These are phyloP conservation scores for Penicillium argentinense DNA, from an alignment of 495 filamentous ascomycete genomes.

Conservation along the genomic window DNA sequence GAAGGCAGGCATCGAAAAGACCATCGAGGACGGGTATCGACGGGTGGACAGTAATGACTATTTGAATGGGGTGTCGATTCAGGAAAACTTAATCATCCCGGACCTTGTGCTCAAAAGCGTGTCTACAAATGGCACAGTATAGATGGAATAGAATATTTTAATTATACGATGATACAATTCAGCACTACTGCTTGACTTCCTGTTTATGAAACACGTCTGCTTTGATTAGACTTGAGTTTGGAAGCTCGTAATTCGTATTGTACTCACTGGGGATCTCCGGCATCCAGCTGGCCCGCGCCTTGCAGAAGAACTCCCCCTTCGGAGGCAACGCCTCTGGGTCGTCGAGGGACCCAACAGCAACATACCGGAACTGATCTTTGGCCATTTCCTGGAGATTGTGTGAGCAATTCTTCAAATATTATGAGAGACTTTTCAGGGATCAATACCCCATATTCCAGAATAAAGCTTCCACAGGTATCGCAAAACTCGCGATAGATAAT, in stretches of 20 bases:
- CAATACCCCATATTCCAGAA: slow-evolving; percentile 62
- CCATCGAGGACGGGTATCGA: slow-evolving; percentile 36
- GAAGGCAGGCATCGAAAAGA: slow-evolving; percentile 39
- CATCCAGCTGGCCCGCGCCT: slow-evolving; percentile 59
- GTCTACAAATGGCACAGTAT: neutral
- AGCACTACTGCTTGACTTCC: slow-evolving; percentile 57
- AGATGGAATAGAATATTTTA: too few relatives aligned
- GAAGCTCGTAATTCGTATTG: neutral
- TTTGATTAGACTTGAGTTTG: neutral
- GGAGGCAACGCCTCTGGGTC: slow-evolving; percentile 59
- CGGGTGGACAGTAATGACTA: slow-evolving; percentile 44
- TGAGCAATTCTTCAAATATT: slow-evolving; percentile 2
- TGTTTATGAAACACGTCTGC: slow-evolving; percentile 61
- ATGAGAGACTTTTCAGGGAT: neutral
- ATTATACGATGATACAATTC: too few relatives aligned
- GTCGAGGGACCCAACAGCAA: slow-evolving; percentile 65
- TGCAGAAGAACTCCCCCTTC: slow-evolving; percentile 71
- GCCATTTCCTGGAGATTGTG: slow-evolving; percentile 42
- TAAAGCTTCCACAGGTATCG: slow-evolving; percentile 57
- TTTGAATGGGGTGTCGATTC: slow-evolving; percentile 34
- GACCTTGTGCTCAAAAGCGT: slow-evolving; percentile 32
- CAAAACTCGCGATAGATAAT: slow-evolving; percentile 64
- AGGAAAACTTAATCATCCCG: slow-evolving; percentile 25
- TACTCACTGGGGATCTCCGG: slow-evolving; percentile 57
- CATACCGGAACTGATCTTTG: slow-evolving; percentile 59